Evolutionary conservation across 306 rosid species (phyloP).

Genomic region (Acacia acuminata): DNA sequence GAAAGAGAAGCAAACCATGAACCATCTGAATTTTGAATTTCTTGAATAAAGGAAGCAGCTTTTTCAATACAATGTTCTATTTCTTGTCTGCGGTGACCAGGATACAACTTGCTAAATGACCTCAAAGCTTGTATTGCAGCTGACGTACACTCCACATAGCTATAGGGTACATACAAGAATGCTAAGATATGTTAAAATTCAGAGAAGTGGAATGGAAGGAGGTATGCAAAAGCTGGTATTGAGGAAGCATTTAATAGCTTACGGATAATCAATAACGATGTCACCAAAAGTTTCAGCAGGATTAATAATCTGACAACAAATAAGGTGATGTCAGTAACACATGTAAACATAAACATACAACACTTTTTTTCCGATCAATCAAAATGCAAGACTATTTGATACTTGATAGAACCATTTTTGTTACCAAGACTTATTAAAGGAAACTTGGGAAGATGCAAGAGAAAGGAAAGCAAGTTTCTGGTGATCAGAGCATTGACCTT

Average conservation of each 20-base stretch:
- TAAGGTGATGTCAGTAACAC: constrained; percentile 22
- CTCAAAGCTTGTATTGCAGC: constrained; percentile 83
- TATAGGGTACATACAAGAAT: constrained; percentile 33
- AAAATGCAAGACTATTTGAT: too few relatives aligned
- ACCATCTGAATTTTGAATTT: constrained; percentile 72
- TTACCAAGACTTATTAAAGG: not conserved
- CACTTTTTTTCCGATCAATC: not conserved
- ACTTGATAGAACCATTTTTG: not conserved
- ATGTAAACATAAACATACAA: not conserved
- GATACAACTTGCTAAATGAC: constrained; percentile 59
- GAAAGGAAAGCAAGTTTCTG: not conserved
- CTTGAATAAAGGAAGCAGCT: constrained; percentile 59
- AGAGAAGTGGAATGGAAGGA: constrained; percentile 7
- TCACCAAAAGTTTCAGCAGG: constrained; percentile 98
- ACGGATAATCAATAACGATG: constrained; percentile 95
- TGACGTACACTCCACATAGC: constrained; percentile 91
- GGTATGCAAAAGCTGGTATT: constrained; percentile 18
- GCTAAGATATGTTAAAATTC: constrained; percentile 5
- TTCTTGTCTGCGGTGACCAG: constrained; percentile 69
- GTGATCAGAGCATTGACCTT: not conserved
- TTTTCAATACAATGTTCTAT: constrained; percentile 57
- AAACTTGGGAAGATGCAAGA: not conserved
- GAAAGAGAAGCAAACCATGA: constrained; percentile 68
- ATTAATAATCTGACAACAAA: constrained; percentile 65
- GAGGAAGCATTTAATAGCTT: constrained; percentile 47